Evolutionary conservation across 352 stramenopile species (phyloP), one percentile per base, ranked within the genome.

Genomic region (Pythium coloratum): DNA sequence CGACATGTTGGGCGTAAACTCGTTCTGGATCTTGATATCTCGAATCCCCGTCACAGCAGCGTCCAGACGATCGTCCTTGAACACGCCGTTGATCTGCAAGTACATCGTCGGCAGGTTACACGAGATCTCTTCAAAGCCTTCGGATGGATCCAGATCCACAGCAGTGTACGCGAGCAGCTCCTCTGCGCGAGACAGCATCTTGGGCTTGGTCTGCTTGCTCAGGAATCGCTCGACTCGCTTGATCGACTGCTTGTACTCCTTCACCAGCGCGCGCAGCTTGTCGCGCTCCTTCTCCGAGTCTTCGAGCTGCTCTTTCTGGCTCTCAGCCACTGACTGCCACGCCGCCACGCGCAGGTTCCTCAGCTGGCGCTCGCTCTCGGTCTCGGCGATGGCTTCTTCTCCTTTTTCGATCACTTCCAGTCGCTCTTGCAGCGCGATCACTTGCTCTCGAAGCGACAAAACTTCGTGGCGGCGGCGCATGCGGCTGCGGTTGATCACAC

Each of bases 391-490:
- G 5, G 38, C 1, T 16, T 30, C 44, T 4, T 50, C 50, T 10
- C 32, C 70, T 10, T 34, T 55, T 36, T 75, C 64, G 6, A 82
- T 49, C 26, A 73, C 55, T 54, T 59, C 54, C 32, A 75, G 44
- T 16, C 55, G 67, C 8, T 55, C 71, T 28, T 80, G 50, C 26
- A 82, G 49, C 12, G 70, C 59, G 26, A 75, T 62, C 6, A 70
- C 30, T 14, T 77, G 57, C 0, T 46, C 51, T 36, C 65, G 53
- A 20, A 82, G 55, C 30, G 62, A 54, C 14, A 67, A 46, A 5
- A 82, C 46, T 42, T 82, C 73, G 8, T 80, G 64, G 47, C 73
- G 78, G 33, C 70, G 73, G 6, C 73, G 76, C 55, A 73, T 71
- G 59, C 73, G 78, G 1, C 66, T 73, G 20, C 60, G 59, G 34